Evolutionary conservation across 139 green algal species (phyloP).

Genomic region (Mesotaenium endlicherianum): DNA sequence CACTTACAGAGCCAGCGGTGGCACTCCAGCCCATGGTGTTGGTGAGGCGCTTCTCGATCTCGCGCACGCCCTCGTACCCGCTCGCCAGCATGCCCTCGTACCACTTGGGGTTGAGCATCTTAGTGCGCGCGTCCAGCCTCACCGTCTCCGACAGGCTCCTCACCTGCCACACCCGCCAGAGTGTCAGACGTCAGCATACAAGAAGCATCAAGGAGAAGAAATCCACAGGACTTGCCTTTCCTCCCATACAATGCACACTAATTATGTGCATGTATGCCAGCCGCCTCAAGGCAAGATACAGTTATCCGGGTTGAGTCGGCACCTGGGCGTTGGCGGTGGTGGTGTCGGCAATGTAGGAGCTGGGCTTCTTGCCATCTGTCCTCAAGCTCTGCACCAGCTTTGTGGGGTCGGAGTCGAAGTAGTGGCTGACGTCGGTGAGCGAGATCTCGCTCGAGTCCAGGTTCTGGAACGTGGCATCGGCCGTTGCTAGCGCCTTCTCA

Average conservation of each 20-base stretch:
- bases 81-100: conserved; percentile 95
- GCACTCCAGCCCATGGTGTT: conserved; percentile 99
- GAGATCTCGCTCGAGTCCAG: conserved; percentile 96
- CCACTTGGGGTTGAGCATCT: conserved; percentile 99
- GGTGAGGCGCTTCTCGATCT: conserved; percentile 99
- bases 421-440: conserved; percentile 95
- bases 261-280: too few species aligned
- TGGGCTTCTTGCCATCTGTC: conserved; percentile 79
- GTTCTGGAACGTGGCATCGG: conserved; percentile 99
- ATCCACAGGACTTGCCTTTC: too few species aligned
- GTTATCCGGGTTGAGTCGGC: too few species aligned
- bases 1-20: conserved; percentile 60
- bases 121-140: conserved; percentile 94
- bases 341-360: conserved; percentile 96
- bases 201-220: too few species aligned
- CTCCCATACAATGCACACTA: too few species aligned
- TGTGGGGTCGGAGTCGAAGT: conserved; percentile 98
- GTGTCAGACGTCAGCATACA: too few species aligned
- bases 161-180: conserved; percentile 56
- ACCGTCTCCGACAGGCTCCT: conserved; percentile 91
- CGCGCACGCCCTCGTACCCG: conserved; percentile 96
- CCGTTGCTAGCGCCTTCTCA: conserved; percentile 91
- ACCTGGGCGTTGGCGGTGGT: conserved; percentile 96
- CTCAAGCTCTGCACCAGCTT: conserved; percentile 94
- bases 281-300: too few species aligned